Evolutionary conservation across 768 basidiomycete genomes (phyloP), one percentile per base, ranked within the genome.

Genomic region (Ramaria rubella): DNA sequence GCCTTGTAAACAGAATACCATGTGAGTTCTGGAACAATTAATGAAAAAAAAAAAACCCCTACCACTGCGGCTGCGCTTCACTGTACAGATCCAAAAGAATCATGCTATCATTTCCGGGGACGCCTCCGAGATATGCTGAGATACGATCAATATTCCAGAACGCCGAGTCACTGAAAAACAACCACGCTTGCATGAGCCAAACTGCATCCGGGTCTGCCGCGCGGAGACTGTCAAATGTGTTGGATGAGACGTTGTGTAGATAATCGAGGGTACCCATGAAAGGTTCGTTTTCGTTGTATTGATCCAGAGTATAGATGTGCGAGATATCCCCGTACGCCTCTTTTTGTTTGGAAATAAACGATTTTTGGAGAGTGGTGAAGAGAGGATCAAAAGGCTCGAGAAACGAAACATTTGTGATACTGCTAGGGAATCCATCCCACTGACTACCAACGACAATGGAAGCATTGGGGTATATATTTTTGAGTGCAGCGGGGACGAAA

Each of bases 141-240:
- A 75, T 66, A 51, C 69, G 72, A 2, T 74, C 74, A 31, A 67
- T 46, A 19, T 70, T 74, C 74, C 74, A 75, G 62, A 74, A 75
- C 1, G 65, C 34, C 26, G 65, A 62, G 44, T 62, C 64, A 43
- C 63, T 65, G 58, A 69, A 73, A 63, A 75, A 74, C 51, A 75
- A 60, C 74, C 74, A 75, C 17, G 72, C 74, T 36, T 75, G 74
- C 69, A 75, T 69, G 56, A 75, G 64, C 74, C 73, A 75, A 11
- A 69, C 49, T 6, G 74, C 73, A 34, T 73, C 65, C 2, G 74
- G 69, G 43, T 75, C 74, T 9, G 71, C 71, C 2, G 68, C 70
- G 3, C 68, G 71, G 27, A 75, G 61, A 55, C 70, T 70, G 4
- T 69, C 64, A 42, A 72, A 69, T 12, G 72, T 74, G 52, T 52